Base-by-base conservation (phyloP, 345 rosid genomes). In the Salix exigua region DNA sequence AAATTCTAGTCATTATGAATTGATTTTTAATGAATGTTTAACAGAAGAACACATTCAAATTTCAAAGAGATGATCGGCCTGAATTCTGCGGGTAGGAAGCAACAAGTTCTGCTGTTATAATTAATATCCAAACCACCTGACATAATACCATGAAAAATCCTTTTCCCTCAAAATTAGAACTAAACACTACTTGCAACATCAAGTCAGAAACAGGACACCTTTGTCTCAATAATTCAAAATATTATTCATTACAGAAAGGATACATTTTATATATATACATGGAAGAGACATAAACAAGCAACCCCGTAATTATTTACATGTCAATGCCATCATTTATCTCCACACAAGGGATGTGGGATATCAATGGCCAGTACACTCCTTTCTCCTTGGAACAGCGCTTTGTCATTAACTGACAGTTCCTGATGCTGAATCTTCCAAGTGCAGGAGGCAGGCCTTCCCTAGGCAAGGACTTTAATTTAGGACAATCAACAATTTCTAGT, bases 311-410 rank as follows among this genome's bases (percentile, higher is more conserved):
- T 33, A 14, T 30, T 19, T 65, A 30, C 42, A 33, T 65, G 40
- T 30, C 23, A 10, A 16, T 1, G 10, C n/a, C 44, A 18, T 44
- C 42, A 63, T 66, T 71, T 23, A 81, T 69, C 51, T 81, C 75
- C 26, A 77, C 26, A 58, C 53, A 70, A 0, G 84, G 84, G 33
- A 81, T 77, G 55, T 70, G 72, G 14, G 79, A 69, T 66, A 76
- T 67, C 70, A 73, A 6, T n/a, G 40, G 77, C 83, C 80, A 61
- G 30, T 72, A 76, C 26, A 25, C 37, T 65, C 82, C 79, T 61
- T 71, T 82, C 58, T 3, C 71, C 68, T 64, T 71, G 23, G 33
- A 40, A 70, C 79, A 75, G 21, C 9, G 74, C 53, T 40, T 44
- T 17, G 30, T 50, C 42, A 78, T 76, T 30, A 71, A 77, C 2